Conservation (phyloP, 768 basidiomycete species). For the Panellus pusillus region DNA sequence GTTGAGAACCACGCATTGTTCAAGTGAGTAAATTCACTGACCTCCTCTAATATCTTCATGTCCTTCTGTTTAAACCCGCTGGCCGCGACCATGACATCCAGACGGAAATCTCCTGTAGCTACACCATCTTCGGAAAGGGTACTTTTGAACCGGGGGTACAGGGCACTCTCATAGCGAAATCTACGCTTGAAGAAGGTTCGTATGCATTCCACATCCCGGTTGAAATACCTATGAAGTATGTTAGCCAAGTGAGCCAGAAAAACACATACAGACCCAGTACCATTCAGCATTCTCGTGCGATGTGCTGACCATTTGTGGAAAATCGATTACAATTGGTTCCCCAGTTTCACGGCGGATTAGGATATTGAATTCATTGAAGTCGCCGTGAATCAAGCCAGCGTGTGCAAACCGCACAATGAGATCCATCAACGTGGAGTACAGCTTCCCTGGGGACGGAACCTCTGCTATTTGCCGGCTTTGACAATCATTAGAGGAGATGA, state of each 20-base stretch:
- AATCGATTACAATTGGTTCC: conserved; percentile 93
- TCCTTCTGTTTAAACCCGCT: conserved; percentile 90
- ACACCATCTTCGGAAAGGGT: conserved; percentile 45
- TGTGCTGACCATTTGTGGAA: conserved; percentile 99
- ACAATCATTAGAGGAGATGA: conserved; percentile 7
- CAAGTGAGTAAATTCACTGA: conserved; percentile 38
- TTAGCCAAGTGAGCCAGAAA: conserved; percentile 10
- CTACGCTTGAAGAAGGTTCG: conserved; percentile 87
- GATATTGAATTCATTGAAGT: conserved; percentile 99
- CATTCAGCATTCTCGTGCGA: conserved; percentile 97
- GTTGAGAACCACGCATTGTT: conserved; percentile 8
- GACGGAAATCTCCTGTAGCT: conserved; percentile 58
- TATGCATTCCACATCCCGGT: conserved; percentile 97
- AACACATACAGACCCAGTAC: conserved; percentile 41
- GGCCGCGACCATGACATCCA: conserved; percentile 92
- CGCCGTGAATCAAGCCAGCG: conserved; percentile 96
- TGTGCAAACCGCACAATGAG: conserved; percentile 92
- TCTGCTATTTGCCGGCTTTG: conserved; percentile 83
- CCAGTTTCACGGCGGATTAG: conserved; percentile 75
- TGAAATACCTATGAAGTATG: conserved; percentile 79
- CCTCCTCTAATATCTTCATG: conserved; percentile 81
- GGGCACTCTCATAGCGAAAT: conserved; percentile 87
- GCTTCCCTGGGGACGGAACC: conserved; percentile 80
- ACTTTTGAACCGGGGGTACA: conserved; percentile 85
- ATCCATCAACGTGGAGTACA: conserved; percentile 93